Conservation (phyloP, 1,284 basidiomycete species). For the Afroboletus lepidellus region DNA sequence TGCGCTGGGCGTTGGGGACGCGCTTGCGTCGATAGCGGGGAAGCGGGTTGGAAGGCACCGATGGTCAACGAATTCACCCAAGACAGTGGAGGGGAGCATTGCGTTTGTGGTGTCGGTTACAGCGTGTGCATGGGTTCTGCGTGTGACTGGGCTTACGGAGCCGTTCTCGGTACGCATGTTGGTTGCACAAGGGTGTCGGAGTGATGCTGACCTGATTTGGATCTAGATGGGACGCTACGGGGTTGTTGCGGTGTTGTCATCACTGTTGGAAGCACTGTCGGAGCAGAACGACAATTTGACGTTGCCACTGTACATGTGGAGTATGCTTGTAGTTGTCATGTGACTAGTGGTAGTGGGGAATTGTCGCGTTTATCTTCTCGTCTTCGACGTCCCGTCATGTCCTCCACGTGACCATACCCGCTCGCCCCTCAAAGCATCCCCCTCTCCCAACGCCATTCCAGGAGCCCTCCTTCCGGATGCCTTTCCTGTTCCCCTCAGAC, state of each 20-base stretch:
- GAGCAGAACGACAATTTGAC: constrained; percentile 95
- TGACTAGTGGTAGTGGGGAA: constrained; percentile 31
- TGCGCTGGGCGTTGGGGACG: constrained; percentile 91
- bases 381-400: constrained; percentile 1
- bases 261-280: constrained; percentile 82
- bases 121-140: constrained; percentile 65
- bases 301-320: constrained; percentile 87
- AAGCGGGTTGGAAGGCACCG: constrained; percentile 75
- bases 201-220: constrained; percentile 16
- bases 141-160: constrained; percentile 67
- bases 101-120: constrained; percentile 81
- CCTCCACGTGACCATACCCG: constrained; percentile 32
- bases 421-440: constrained; percentile 21
- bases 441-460: constrained; percentile 26
- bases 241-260: constrained; percentile 59
- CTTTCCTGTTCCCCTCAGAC: constrained; percentile 29
- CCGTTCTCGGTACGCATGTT: constrained; percentile 66
- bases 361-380: neutral
- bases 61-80: constrained; percentile 83
- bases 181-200: constrained; percentile 1
- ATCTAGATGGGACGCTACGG: constrained; percentile 55
- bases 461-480: constrained; percentile 31
- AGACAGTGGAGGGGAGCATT: constrained; percentile 89
- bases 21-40: constrained; percentile 90
- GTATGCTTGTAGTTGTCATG: constrained; percentile 51